These are phyloP conservation scores for Chamaecyparis obtusa DNA, from an alignment of 75 land plant genomes.

Conservation along the genomic window DNA sequence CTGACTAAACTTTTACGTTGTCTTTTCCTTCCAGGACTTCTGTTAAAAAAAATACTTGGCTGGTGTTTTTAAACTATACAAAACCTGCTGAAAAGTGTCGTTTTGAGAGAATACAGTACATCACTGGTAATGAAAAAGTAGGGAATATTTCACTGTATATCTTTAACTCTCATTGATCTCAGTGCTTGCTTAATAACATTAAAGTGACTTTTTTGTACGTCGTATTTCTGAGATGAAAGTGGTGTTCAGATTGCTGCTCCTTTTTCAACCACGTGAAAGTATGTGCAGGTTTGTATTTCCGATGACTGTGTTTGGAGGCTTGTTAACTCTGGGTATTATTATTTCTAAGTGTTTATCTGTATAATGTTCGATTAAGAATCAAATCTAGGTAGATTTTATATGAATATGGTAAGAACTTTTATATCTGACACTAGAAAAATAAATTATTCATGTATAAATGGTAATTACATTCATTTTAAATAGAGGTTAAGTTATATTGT, in stretches of 20 bases:
- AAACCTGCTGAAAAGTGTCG: not conserved
- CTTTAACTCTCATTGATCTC: not conserved
- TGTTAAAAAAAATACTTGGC: not conserved
- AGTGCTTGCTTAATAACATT: not conserved
- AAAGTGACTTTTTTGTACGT: not conserved
- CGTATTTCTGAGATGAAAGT: not conserved
- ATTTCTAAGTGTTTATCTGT: too few relatives aligned
- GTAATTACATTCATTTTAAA: too few relatives aligned
- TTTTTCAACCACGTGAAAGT: not conserved
- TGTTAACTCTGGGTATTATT: too few relatives aligned
- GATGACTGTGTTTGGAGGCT: not conserved
- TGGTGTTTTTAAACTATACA: not conserved
- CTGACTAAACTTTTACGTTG: not conserved
- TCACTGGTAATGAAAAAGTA: not conserved
- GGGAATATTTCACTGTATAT: not conserved
- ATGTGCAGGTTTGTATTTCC: not conserved
- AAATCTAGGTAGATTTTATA: too few relatives aligned
- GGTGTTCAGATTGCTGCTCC: not conserved
- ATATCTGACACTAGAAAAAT: too few relatives aligned
- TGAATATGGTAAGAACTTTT: too few relatives aligned
- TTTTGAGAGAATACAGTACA: not conserved
- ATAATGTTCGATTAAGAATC: too few relatives aligned
- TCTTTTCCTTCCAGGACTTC: not conserved
- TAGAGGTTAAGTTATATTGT: too few relatives aligned
- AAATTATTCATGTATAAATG: too few relatives aligned